Conservation (phyloP, 331 rosid species). For the Dryas integrifolia region DNA sequence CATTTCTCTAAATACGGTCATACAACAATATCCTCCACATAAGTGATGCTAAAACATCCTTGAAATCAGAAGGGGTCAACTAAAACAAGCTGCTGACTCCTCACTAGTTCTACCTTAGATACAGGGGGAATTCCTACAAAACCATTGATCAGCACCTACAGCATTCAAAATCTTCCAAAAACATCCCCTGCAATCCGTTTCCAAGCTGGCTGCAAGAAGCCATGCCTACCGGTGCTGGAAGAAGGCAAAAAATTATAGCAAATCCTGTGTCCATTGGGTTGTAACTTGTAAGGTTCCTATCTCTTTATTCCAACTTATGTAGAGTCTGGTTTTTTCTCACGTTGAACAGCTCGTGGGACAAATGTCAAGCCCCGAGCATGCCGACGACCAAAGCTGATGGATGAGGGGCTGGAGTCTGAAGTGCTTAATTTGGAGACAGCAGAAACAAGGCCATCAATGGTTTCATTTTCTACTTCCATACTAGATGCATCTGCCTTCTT, state of each 20-base stretch:
- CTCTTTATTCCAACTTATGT: slow-evolving; percentile 31
- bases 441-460: slow-evolving; percentile 66
- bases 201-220: slow-evolving; percentile 2
- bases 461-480: slow-evolving; percentile 71
- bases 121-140: neutral
- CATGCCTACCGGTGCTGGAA: neutral
- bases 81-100: neutral
- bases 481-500: slow-evolving; percentile 45
- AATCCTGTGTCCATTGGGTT: neutral
- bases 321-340: slow-evolving; percentile 43
- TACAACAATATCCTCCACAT: neutral
- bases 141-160: neutral
- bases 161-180: neutral
- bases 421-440: slow-evolving; percentile 78
- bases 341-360: slow-evolving; percentile 69
- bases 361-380: slow-evolving; percentile 60
- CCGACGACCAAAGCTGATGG: slow-evolving; percentile 87
- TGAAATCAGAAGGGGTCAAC: neutral
- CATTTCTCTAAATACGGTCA: neutral
- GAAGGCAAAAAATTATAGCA: neutral
- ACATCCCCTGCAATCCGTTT: neutral
- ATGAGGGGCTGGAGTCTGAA: slow-evolving; percentile 69
- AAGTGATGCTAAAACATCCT: neutral
- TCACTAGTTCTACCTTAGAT: neutral
- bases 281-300: slow-evolving; percentile 21